These are phyloP conservation scores for Thalia dealbata DNA, from an alignment of 176 grass and related monocot species.

Conservation along the genomic window DNA sequence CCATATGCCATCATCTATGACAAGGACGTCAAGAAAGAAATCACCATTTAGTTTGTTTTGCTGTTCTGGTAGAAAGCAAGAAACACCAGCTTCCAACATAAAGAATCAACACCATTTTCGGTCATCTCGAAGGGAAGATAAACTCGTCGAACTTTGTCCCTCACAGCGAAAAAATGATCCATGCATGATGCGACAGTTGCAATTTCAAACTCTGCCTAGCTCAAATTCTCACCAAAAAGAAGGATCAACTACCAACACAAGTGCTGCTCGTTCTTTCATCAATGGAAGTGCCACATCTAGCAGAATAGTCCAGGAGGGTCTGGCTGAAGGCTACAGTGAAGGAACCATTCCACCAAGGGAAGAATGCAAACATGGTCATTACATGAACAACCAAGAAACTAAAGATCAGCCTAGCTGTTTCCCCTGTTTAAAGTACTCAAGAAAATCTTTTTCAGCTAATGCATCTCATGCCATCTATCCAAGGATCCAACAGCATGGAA, in stretches of 20 bases:
- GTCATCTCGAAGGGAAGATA: background rate
- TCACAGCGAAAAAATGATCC: background rate
- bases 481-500: slow-evolving; percentile 8
- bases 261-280: slow-evolving; percentile 25
- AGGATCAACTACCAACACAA: background rate
- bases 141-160: background rate
- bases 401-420: slow-evolving; percentile 9
- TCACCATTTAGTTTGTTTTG: slow-evolving; percentile 35
- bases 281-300: slow-evolving; percentile 33
- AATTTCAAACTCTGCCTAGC: background rate
- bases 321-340: background rate
- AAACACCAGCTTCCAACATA: background rate
- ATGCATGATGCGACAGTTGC: background rate
- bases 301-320: slow-evolving; percentile 18
- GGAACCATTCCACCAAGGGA: slow-evolving; percentile 10
- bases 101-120: background rate
- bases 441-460: slow-evolving; percentile 4
- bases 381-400: slow-evolving; percentile 15
- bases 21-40: slow-evolving; percentile 23
- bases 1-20: slow-evolving; percentile 26
- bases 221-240: slow-evolving; percentile 15
- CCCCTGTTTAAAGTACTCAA: background rate
- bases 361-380: background rate
- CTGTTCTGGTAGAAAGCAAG: slow-evolving; percentile 34
- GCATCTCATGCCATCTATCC: background rate